These are phyloP conservation scores for Trichomonas gallinae DNA, from an alignment of 208 protist genomes.

Conservation along the genomic window DNA sequence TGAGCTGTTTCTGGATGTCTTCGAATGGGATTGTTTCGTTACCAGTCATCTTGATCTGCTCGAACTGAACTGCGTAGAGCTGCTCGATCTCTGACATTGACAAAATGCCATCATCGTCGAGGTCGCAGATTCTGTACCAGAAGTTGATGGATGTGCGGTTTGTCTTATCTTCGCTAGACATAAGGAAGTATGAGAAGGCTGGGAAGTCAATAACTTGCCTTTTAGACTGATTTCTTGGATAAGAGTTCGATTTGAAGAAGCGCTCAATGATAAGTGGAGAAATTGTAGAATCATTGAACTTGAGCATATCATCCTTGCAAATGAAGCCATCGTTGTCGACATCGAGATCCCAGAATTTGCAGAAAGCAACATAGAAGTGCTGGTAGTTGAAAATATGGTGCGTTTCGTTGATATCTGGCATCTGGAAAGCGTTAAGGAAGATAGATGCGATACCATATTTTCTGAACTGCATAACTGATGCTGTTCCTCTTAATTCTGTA, in stretches of 20 bases:
- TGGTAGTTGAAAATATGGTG: slow-evolving; percentile 18
- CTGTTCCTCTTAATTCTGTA: slow-evolving; percentile 4
- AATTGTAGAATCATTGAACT: neutral
- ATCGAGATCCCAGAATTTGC: slow-evolving; percentile 19
- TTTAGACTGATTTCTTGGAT: neutral
- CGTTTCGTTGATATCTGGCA: neutral
- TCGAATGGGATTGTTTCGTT: slow-evolving; percentile 17
- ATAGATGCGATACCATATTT: neutral
- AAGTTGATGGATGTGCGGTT: neutral
- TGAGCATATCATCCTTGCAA: neutral
- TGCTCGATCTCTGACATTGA: slow-evolving; percentile 1
- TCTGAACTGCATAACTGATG: neutral
- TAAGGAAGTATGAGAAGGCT: neutral
- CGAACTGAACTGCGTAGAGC: neutral
- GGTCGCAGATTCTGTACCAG: neutral
- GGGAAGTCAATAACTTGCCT: neutral
- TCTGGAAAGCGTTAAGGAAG: neutral
- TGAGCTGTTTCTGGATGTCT: neutral
- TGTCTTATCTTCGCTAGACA: neutral
- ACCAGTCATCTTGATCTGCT: neutral
- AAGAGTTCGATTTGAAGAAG: neutral
- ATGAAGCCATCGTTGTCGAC: neutral
- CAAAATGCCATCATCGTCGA: neutral
- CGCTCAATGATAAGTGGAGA: neutral
- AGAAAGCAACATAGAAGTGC: slow-evolving; percentile 18